These are phyloP conservation scores for Solanum hybrid DNA, from an alignment of 305 asterid genomes.

Conservation along the genomic window DNA sequence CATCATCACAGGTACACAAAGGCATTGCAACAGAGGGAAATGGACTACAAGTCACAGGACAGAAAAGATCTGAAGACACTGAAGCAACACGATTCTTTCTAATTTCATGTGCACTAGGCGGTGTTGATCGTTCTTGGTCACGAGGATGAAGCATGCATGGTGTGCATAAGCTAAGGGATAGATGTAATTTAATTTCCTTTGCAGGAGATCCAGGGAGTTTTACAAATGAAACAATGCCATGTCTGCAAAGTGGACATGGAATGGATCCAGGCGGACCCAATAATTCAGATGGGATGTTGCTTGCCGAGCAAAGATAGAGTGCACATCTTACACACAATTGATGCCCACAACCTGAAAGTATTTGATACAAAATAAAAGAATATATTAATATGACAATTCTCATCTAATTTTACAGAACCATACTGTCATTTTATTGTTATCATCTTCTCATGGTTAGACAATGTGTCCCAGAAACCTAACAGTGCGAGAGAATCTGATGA, in stretches of 20 bases:
- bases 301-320: slow-evolving; percentile 55
- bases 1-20: slow-evolving; percentile 63
- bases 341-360: slow-evolving; percentile 52
- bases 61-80: slow-evolving; percentile 45
- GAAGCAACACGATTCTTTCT: slow-evolving; percentile 51
- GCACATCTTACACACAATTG: slow-evolving; percentile 57
- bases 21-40: slow-evolving; percentile 76
- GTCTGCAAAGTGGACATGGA: slow-evolving; percentile 78
- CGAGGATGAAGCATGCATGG: slow-evolving; percentile 74
- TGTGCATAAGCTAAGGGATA: slow-evolving; percentile 59
- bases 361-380: background rate
- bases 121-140: slow-evolving; percentile 48
- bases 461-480: background rate
- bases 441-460: background rate
- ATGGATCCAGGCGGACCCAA: slow-evolving; percentile 55
- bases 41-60: slow-evolving; percentile 80
- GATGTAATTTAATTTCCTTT: slow-evolving; percentile 42
- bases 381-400: background rate
- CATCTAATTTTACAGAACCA: background rate
- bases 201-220: slow-evolving; percentile 50
- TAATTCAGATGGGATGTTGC: slow-evolving; percentile 31
- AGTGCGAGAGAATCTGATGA: background rate
- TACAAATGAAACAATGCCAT: slow-evolving; percentile 46
- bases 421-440: background rate
- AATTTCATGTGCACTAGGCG: slow-evolving; percentile 35